These are phyloP conservation scores for Eleusine coracana DNA, from an alignment of 176 grass and related monocot genomes.

Conservation along the genomic window DNA sequence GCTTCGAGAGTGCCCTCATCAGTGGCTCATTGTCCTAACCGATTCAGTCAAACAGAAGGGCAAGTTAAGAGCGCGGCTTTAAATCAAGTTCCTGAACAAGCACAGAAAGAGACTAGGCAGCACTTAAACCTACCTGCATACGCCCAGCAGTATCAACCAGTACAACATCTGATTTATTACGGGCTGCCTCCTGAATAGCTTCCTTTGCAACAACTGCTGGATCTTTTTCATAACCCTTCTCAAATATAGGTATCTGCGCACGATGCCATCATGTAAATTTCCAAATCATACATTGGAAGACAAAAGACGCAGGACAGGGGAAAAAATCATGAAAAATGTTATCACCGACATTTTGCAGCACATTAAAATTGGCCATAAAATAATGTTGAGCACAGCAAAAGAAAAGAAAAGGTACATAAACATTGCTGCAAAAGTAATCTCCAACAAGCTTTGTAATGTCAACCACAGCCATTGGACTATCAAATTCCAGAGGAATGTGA, in stretches of 20 bases:
- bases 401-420: neutral
- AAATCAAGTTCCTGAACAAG: neutral
- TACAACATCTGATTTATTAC: constrained; percentile 87
- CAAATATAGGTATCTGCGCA: constrained; percentile 91
- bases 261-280: constrained; percentile 22
- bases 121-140: constrained; percentile 63
- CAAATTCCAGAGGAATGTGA: too few relatives aligned
- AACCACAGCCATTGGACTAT: too few relatives aligned
- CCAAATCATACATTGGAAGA: neutral
- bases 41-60: constrained; percentile 4
- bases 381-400: neutral
- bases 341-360: neutral
- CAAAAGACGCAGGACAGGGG: neutral
- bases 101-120: neutral
- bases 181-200: constrained; percentile 86
- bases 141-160: constrained; percentile 93
- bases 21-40: constrained; percentile 93
- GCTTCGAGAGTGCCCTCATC: constrained; percentile 96
- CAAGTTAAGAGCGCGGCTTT: neutral
- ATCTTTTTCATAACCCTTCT: constrained; percentile 97
- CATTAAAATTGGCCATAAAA: neutral
- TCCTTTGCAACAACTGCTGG: constrained; percentile 89
- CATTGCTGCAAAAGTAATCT: neutral
- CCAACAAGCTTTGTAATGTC: neutral
- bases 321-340: neutral